phyloP scores from a whole-genome alignment of 495 filamentous ascomycete genomes.

The Geoglossum glabrum region DNA sequence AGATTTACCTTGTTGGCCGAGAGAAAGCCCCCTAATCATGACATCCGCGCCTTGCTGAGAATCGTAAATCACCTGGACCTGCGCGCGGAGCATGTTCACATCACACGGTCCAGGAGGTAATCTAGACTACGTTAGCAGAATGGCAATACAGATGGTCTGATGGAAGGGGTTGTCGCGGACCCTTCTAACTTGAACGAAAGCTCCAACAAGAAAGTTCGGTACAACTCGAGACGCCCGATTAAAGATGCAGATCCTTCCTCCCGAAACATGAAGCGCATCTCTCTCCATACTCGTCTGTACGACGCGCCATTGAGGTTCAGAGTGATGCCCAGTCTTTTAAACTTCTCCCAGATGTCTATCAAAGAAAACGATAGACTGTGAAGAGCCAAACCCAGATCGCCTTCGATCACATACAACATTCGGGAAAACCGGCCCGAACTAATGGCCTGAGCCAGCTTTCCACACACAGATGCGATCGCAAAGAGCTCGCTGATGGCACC shows the following conservation, averaged over 20 bases:
- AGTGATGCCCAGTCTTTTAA: background rate
- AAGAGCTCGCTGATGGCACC: slow-evolving; percentile 3
- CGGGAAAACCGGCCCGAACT: background rate
- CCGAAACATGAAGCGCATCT: background rate
- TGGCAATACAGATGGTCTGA: background rate
- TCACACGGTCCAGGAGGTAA: background rate
- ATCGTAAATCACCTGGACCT: background rate
- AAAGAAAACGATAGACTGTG: background rate
- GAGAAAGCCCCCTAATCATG: background rate
- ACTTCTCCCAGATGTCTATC: background rate
- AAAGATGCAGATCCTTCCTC: slow-evolving; percentile 1
- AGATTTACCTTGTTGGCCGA: background rate
- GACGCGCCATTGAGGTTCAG: background rate
- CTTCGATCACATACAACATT: background rate
- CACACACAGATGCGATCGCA: background rate
- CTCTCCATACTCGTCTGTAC: slow-evolving; percentile 2
- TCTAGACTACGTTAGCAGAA: background rate
- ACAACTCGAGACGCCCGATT: slow-evolving; percentile 1
- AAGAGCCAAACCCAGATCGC: background rate
- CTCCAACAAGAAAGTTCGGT: slow-evolving; percentile 1
- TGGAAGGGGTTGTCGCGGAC: background rate
- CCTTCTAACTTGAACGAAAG: slow-evolving; percentile 1
- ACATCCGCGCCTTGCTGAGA: background rate
- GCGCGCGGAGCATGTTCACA: background rate
- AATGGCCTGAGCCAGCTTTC: background rate